Conservation (phyloP, 345 rosid genomes). For the Conringia planisiliqua region DNA sequence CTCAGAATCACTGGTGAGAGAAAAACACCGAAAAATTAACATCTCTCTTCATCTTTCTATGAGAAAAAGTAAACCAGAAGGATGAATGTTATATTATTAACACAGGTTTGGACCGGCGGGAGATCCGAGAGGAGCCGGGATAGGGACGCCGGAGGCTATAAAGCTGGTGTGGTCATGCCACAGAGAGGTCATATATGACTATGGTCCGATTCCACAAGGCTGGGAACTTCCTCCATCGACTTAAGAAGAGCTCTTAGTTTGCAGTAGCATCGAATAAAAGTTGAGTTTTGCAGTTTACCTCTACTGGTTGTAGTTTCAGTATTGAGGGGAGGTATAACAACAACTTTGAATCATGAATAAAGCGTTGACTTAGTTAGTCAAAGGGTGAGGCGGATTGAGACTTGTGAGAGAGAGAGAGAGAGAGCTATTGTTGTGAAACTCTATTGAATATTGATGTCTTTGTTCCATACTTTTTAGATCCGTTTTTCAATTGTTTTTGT, state of each 20-base stretch:
- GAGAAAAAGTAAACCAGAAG: not conserved
- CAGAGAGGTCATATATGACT: constrained; percentile 85
- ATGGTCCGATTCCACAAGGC: constrained; percentile 68
- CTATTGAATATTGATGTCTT: not conserved
- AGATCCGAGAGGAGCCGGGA: constrained; percentile 98
- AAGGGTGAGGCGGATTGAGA: not conserved
- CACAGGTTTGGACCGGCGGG: constrained; percentile 98
- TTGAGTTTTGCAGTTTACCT: constrained; percentile 19
- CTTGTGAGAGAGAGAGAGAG: not conserved
- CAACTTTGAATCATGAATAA: not conserved
- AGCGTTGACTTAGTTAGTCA: constrained; percentile 8
- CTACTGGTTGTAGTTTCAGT: constrained; percentile 18
- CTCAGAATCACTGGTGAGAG: constrained; percentile 93
- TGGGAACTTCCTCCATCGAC: constrained; percentile 88
- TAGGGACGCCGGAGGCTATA: constrained; percentile 97
- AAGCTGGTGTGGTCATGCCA: constrained; percentile 98
- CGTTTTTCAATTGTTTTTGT: not conserved
- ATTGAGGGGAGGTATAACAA: not conserved
- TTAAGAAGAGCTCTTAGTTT: constrained; percentile 27
- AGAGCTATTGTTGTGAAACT: not conserved
- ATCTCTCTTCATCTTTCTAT: not conserved
- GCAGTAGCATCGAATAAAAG: constrained; percentile 6
- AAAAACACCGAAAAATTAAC: not conserved
- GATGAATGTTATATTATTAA: not conserved
- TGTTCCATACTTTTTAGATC: not conserved